phyloP scores from a whole-genome alignment of 495 filamentous ascomycete species.

The Paragyromitra xinjiangensis region DNA sequence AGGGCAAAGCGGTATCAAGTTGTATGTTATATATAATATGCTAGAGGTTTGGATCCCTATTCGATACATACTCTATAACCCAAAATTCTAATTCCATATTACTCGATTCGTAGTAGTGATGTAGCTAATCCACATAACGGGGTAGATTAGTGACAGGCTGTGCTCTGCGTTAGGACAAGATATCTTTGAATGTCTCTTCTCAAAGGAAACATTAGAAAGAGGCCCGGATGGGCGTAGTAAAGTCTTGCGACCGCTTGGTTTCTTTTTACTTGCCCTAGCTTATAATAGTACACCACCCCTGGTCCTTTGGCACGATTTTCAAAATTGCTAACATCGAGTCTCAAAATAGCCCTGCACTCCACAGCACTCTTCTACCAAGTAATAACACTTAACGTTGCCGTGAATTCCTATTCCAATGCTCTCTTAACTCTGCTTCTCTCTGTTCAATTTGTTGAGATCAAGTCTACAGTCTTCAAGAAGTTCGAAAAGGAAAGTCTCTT shows the following conservation, averaged over 20 bases:
- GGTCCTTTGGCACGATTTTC: neutral
- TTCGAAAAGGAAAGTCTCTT: constrained; percentile 98
- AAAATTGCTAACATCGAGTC: constrained; percentile 23
- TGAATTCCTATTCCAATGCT: constrained; percentile 98
- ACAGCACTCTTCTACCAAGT: constrained; percentile 94
- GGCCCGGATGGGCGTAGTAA: constrained; percentile 89
- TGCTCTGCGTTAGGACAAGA: constrained; percentile 93
- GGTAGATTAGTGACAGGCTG: constrained; percentile 76
- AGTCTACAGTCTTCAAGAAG: constrained; percentile 94
- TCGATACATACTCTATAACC: neutral
- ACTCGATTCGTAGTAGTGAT: constrained; percentile 1
- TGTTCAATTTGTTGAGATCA: constrained; percentile 98
- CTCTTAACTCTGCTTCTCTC: constrained; percentile 88
- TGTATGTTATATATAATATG: constrained; percentile 98
- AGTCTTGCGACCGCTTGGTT: constrained; percentile 85
- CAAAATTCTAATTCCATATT: neutral
- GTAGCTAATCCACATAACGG: constrained; percentile 22
- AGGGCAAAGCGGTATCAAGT: constrained; percentile 94
- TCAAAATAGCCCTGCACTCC: constrained; percentile 76
- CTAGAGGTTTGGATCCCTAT: constrained; percentile 69
- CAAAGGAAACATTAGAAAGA: constrained; percentile 86
- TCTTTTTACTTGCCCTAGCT: constrained; percentile 84
- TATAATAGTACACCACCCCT: constrained; percentile 64
- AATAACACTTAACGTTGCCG: constrained; percentile 95
- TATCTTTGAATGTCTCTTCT: constrained; percentile 94